Evolutionary conservation across 768 basidiomycete genomes (phyloP).

Genomic region (Mrakia hoshinonis): DNA sequence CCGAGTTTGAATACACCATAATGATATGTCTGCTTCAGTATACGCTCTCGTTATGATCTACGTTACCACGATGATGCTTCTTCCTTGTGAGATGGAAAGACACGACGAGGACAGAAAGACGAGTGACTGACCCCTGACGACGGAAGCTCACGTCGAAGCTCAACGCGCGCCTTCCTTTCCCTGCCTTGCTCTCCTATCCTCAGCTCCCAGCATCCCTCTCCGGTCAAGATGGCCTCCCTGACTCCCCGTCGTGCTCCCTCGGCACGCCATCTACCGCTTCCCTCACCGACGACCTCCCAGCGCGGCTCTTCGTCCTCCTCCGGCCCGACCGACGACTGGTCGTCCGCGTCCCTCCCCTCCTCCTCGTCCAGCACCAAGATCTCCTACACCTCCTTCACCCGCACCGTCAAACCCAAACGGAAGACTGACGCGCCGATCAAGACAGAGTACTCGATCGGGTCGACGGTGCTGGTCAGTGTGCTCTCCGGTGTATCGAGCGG

Average conservation of each 20-base stretch:
- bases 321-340: neutral
- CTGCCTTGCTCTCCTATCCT: neutral
- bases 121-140: no score
- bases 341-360: neutral
- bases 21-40: neutral
- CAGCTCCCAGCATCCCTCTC: neutral
- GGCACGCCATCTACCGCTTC: neutral
- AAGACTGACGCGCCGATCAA: neutral
- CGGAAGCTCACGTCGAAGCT: no score
- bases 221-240: neutral
- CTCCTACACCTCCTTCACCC: constrained; percentile 4
- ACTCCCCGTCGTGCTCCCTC: neutral
- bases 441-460: constrained; percentile 5
- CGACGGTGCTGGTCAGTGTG: constrained; percentile 19
- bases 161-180: no score
- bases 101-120: no score
- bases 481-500: neutral
- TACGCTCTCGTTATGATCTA: no score
- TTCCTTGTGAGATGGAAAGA: no score
- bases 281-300: neutral
- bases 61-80: no score
- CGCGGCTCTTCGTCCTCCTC: neutral
- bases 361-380: neutral
- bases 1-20: neutral
- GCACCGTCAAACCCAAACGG: neutral